Percentiles rank a stretch among this genome's conserved stretches.
Conservation (phyloP, 1,284 basidiomycete genomes). For the Trametes hirsuta region DNA sequence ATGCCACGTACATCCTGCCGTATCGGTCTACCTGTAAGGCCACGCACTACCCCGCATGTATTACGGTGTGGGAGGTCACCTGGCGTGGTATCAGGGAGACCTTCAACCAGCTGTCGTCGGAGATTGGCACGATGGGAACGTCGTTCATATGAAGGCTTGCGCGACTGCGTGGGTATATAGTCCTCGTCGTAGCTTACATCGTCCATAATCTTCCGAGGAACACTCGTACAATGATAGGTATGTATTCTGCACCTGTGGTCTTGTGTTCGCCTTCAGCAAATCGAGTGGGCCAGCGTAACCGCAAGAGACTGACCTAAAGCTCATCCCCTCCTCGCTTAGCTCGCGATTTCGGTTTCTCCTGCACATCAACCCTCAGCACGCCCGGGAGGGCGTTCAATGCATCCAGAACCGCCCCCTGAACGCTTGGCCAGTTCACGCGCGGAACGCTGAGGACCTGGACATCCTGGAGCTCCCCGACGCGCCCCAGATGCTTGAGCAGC, state of each 20-base stretch:
- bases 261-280: too few relatives aligned
- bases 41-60: not conserved
- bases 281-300: not conserved
- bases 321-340: conserved; percentile 30
- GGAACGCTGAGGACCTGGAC: conserved; percentile 37
- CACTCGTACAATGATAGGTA: too few relatives aligned
- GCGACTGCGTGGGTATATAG: too few relatives aligned
- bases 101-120: too few relatives aligned
- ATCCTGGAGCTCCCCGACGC: conserved; percentile 34
- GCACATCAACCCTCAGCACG: conserved; percentile 34
- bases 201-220: too few relatives aligned
- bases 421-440: conserved; percentile 26
- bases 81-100: not conserved
- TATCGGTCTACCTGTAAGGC: not conserved
- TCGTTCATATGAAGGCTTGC: too few relatives aligned
- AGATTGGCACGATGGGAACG: too few relatives aligned
- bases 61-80: too few relatives aligned
- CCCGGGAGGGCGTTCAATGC: conserved; percentile 29
- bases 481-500: conserved; percentile 30
- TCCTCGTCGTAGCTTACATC: too few relatives aligned
- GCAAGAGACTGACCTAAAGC: conserved; percentile 8
- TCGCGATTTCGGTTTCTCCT: conserved; percentile 27
- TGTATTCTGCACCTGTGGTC: too few relatives aligned
- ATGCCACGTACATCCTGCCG: not conserved
- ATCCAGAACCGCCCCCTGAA: conserved; percentile 27